Conservation (phyloP, 305 asterid species). For the Solanum hybrid region DNA sequence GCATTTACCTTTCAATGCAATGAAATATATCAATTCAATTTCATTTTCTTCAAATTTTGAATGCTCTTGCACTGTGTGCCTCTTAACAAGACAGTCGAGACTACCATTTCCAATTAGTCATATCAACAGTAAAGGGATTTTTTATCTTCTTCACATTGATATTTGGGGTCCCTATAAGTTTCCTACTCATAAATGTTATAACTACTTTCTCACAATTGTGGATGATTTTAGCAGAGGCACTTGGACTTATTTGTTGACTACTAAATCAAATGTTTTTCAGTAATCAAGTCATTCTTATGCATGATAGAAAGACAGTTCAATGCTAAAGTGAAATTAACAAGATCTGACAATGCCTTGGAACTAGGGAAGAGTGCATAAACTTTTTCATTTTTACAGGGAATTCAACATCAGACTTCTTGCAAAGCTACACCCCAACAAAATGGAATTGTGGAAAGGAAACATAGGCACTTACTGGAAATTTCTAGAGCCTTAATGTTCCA, state of each 20-base stretch:
- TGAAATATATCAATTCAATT: not conserved
- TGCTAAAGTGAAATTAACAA: not conserved
- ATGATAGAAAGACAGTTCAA: not conserved
- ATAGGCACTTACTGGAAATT: not conserved
- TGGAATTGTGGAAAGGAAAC: not conserved
- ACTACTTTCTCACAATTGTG: not conserved
- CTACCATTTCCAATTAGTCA: not conserved
- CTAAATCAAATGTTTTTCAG: not conserved
- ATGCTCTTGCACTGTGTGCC: not conserved
- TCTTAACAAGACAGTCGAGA: not conserved
- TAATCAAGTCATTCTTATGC: not conserved
- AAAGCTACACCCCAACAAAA: not conserved
- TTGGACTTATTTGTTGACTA: not conserved
- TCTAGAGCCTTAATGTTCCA: not conserved
- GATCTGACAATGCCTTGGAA: not conserved
- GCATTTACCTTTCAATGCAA: not conserved
- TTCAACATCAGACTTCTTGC: not conserved
- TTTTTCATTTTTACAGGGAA: not conserved
- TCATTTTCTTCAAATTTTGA: not conserved
- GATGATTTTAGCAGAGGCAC: not conserved
- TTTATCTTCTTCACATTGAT: not conserved
- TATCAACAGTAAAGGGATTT: not conserved
- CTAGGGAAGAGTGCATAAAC: not conserved
- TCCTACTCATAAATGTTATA: not conserved
- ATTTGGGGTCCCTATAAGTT: not conserved